Percentiles rank a stretch among this genome's conserved stretches.
Evolutionary conservation across 345 rosid genomes (phyloP).

Genomic region (Diplotaxis tenuifolia): DNA sequence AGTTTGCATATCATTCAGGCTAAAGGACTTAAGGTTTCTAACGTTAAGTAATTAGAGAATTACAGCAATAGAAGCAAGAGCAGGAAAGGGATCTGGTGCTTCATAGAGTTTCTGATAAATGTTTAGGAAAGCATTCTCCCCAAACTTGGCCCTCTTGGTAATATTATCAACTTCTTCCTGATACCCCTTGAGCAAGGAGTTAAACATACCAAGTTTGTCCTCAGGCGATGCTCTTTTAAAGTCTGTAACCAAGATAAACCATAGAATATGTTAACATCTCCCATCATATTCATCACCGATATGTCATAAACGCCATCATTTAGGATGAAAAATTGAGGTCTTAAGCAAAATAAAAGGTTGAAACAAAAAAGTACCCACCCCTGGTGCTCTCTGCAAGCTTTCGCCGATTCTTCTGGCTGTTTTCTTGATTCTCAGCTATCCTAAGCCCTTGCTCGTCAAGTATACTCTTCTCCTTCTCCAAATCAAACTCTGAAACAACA

Average conservation of each 20-base stretch:
- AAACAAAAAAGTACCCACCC: slow-evolving; percentile 67
- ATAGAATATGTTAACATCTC: slow-evolving; percentile 9
- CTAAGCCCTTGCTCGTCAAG: slow-evolving; percentile 94
- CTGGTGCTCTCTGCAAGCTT: slow-evolving; percentile 98
- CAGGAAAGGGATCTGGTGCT: slow-evolving; percentile 98
- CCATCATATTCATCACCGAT: background rate
- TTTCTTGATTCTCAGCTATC: slow-evolving; percentile 96
- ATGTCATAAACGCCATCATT: background rate
- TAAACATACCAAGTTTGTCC: slow-evolving; percentile 80
- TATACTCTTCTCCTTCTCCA: slow-evolving; percentile 86
- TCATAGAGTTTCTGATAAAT: slow-evolving; percentile 97
- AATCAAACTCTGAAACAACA: slow-evolving; percentile 61
- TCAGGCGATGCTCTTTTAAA: slow-evolving; percentile 95
- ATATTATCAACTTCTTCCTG: slow-evolving; percentile 99
- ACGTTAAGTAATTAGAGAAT: slow-evolving; percentile 39
- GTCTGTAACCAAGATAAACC: slow-evolving; percentile 49
- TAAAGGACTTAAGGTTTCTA: background rate
- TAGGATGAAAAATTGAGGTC: background rate
- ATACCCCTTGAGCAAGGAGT: slow-evolving; percentile 87
- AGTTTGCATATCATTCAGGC: background rate
- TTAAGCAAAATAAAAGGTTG: background rate
- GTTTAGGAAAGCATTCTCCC: slow-evolving; percentile 95
- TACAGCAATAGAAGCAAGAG: slow-evolving; percentile 92
- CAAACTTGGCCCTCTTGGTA: slow-evolving; percentile 97
- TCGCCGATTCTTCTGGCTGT: slow-evolving; percentile 87